These are phyloP conservation scores for Tetrapisispora namnaoensis DNA, from an alignment of 805 yeast species.

Conservation along the genomic window DNA sequence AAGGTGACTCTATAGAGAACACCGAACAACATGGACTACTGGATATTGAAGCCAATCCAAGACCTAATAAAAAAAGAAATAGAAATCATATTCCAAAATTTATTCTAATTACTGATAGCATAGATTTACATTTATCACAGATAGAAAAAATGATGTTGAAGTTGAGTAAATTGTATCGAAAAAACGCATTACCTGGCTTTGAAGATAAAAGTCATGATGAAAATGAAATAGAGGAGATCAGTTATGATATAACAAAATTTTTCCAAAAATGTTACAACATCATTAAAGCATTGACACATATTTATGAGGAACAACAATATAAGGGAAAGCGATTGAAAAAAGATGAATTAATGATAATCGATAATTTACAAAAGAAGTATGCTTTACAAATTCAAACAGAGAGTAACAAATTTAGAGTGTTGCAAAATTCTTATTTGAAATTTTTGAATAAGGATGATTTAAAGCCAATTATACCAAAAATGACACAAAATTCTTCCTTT, in stretches of 20 bases:
- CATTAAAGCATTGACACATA: constrained; percentile 53
- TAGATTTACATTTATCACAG: constrained; percentile 50
- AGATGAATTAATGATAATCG: constrained; percentile 55
- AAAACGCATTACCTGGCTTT: constrained; percentile 78
- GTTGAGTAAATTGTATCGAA: constrained; percentile 63
- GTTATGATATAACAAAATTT: constrained; percentile 60
- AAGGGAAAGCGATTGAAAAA: constrained; percentile 28
- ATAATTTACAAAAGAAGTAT: constrained; percentile 72
- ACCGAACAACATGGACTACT: constrained; percentile 26
- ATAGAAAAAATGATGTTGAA: constrained; percentile 48
- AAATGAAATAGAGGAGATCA: constrained; percentile 65
- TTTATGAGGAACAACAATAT: constrained; percentile 31
- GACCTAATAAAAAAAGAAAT: constrained; percentile 10
- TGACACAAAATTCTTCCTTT: constrained; percentile 15
- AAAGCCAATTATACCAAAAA: constrained; percentile 33
- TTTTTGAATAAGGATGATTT: constrained; percentile 74
- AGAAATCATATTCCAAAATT: constrained; percentile 66
- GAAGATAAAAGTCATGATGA: constrained; percentile 73
- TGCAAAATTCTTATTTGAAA: constrained; percentile 84
- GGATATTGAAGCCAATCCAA: constrained; percentile 11
- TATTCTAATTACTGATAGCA: constrained; percentile 59
- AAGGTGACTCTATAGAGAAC: constrained; percentile 26
- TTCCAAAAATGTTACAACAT: constrained; percentile 73
- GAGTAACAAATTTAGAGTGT: constrained; percentile 68
- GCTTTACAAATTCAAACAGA: constrained; percentile 77